Percentiles rank a stretch among this genome's conserved stretches.
These are phyloP conservation scores for Cucumis sativus DNA, from an alignment of 306 rosid species.

Conservation along the genomic window DNA sequence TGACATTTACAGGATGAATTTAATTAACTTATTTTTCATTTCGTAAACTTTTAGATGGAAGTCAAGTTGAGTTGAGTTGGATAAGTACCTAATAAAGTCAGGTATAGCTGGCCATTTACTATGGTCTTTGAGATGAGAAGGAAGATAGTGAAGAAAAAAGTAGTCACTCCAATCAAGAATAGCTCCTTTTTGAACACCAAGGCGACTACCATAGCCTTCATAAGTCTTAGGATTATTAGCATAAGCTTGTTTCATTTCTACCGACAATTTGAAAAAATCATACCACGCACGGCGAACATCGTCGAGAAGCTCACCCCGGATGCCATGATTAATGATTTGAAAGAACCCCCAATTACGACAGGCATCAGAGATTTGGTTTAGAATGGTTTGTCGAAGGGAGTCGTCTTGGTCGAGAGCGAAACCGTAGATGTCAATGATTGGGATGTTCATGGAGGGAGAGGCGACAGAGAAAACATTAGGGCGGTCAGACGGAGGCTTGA, in stretches of 20 bases:
- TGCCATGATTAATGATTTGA: slow-evolving; percentile 61
- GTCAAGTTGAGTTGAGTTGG: not conserved
- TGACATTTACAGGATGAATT: no score
- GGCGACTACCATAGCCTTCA: slow-evolving; percentile 82
- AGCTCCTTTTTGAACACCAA: slow-evolving; percentile 65
- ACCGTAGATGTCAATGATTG: slow-evolving; percentile 43
- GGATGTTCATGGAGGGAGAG: slow-evolving; percentile 31
- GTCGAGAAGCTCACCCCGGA: slow-evolving; percentile 40
- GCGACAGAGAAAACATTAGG: slow-evolving; percentile 7
- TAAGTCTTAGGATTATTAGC: slow-evolving; percentile 70
- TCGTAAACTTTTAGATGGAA: no score
- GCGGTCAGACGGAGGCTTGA: slow-evolving; percentile 46
- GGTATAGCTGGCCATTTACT: slow-evolving; percentile 61
- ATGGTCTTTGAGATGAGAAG: slow-evolving; percentile 37
- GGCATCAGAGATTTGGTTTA: slow-evolving; percentile 34
- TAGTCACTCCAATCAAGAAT: slow-evolving; percentile 90
- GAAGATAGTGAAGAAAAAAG: slow-evolving; percentile 66
- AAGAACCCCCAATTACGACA: slow-evolving; percentile 70
- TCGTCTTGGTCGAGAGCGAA: not conserved
- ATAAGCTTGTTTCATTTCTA: slow-evolving; percentile 44
- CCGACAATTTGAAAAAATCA: slow-evolving; percentile 48
- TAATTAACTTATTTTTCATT: no score
- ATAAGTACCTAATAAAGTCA: slow-evolving; percentile 15
- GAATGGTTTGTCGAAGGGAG: not conserved
- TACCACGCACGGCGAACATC: slow-evolving; percentile 39